Evolutionary conservation across 2,329 filamentous ascomycete species (phyloP).

Genomic region (Verticillium nonalfalfae): DNA sequence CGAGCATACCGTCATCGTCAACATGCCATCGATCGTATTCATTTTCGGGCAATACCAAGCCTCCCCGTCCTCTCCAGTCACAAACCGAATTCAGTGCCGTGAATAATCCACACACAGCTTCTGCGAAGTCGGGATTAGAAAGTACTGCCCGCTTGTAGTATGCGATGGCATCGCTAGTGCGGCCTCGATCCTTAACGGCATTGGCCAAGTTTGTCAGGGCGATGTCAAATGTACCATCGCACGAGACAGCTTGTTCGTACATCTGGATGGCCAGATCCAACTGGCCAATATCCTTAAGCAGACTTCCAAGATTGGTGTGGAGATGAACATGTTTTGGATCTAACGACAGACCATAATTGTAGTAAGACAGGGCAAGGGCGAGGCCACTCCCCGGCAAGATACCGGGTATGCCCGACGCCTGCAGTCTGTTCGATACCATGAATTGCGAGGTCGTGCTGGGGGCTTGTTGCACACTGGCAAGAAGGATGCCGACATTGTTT

Average conservation of each 20-base stretch:
- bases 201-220: slow-evolving; percentile 95
- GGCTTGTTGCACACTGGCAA: slow-evolving; percentile 84
- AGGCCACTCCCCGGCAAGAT: slow-evolving; percentile 82
- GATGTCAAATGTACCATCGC: slow-evolving; percentile 94
- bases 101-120: slow-evolving; percentile 91
- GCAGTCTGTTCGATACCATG: slow-evolving; percentile 4
- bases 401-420: slow-evolving; percentile 57
- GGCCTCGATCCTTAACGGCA: slow-evolving; percentile 92
- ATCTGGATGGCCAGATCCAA: slow-evolving; percentile 87
- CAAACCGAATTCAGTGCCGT: slow-evolving; percentile 96
- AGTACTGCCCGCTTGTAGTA: slow-evolving; percentile 89
- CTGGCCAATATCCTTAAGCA: slow-evolving; percentile 94
- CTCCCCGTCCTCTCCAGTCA: slow-evolving; percentile 86
- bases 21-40: slow-evolving; percentile 90
- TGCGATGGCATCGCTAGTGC: slow-evolving; percentile 82
- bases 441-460: slow-evolving; percentile 21
- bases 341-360: slow-evolving; percentile 85
- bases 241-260: slow-evolving; percentile 92
- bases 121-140: slow-evolving; percentile 92
- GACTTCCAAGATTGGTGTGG: slow-evolving; percentile 91
- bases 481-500: slow-evolving; percentile 94
- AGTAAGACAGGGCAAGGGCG: slow-evolving; percentile 83
- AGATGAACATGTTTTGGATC: slow-evolving; percentile 90
- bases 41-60: slow-evolving; percentile 67
- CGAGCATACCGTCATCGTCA: slow-evolving; percentile 72